Percentiles rank a stretch among this genome's conserved stretches.
phyloP scores from a whole-genome alignment of 1,139 yeast genomes.

The Pichia sp. region DNA sequence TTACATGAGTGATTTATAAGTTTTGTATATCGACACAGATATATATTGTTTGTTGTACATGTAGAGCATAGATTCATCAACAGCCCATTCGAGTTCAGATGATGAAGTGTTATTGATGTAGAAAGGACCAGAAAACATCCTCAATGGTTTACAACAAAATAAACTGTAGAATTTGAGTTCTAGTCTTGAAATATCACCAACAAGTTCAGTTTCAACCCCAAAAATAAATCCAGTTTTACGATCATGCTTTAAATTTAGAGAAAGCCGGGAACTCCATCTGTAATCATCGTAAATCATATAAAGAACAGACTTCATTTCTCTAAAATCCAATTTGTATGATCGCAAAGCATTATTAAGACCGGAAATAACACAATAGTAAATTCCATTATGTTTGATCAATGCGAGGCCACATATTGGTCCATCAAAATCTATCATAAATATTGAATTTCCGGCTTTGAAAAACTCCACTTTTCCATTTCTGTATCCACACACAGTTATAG shows the following conservation, averaged over 20 bases:
- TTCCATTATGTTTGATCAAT: neutral
- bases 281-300: constrained; percentile 8
- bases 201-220: constrained; percentile 11
- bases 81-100: constrained; percentile 1
- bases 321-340: constrained; percentile 5
- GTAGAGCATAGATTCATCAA: neutral
- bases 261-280: constrained; percentile 3
- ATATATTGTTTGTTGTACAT: neutral
- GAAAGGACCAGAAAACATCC: constrained; percentile 4
- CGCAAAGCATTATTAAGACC: constrained; percentile 5
- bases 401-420: constrained; percentile 6
- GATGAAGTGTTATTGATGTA: neutral
- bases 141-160: constrained; percentile 6
- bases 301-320: neutral
- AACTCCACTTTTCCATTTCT: constrained; percentile 7
- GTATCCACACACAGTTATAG: constrained; percentile 1
- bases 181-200: neutral
- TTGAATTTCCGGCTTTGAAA: too few relatives aligned
- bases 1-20: neutral
- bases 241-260: constrained; percentile 6
- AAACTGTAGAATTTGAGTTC: constrained; percentile 11
- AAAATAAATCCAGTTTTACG: neutral
- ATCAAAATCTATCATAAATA: neutral
- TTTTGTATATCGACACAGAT: too few relatives aligned
- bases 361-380: constrained; percentile 7